Base-by-base conservation (phyloP, 164 flowering plant genomes). In the Magnolia changhungtana region DNA sequence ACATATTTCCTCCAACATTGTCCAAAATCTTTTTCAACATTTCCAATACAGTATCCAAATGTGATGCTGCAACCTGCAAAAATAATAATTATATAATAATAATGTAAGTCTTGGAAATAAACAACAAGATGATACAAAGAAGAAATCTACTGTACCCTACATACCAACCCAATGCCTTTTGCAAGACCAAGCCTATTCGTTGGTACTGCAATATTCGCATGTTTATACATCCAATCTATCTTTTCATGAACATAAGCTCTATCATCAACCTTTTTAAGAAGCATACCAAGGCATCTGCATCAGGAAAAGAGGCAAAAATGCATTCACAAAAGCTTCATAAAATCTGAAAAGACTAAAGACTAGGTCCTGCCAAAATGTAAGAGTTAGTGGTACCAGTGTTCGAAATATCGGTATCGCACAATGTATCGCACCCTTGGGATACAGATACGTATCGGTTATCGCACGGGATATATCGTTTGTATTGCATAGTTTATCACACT, bases 161-260 rank as follows among this genome's bases (percentile, higher is more conserved):
- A 72, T 92, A 96, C 99, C 98, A 96, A 79, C 79, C 99, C 99
- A 88, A 96, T 90, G 78, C 92, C 98, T 85, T 96, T 96, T 58
- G 99, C 98, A 68, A 96, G 82, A 77, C 98, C 99, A 82, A 96
- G 88, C 84, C 97, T 89, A 78, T 96, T 96, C 19, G 82, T 78
- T 24, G 98, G 95, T 79, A 84, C 81, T 24, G 93, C 72, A 72
- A 96, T 87, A 81, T 90, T 84, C 72, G 99, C 90, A 75, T 91
- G 88, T 67, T 76, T 87, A 78, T 96, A 96, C 97, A 96, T 96
- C 92, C 88, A 88, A 71, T 90, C 94, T 81, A 94, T 96, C 87
- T 90, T 92, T 49, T 82, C 90, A 72, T 80, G 87, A 71, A 94
- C 97, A 86, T 90, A 94, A 69, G 69, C 76, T 83, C 90, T 85